A percentile compares a stretch with the other conserved stretches of the same genome.
Conservation (phyloP, 2,329 filamentous ascomycete genomes). For the Ceratocystiopsis sp. region DNA sequence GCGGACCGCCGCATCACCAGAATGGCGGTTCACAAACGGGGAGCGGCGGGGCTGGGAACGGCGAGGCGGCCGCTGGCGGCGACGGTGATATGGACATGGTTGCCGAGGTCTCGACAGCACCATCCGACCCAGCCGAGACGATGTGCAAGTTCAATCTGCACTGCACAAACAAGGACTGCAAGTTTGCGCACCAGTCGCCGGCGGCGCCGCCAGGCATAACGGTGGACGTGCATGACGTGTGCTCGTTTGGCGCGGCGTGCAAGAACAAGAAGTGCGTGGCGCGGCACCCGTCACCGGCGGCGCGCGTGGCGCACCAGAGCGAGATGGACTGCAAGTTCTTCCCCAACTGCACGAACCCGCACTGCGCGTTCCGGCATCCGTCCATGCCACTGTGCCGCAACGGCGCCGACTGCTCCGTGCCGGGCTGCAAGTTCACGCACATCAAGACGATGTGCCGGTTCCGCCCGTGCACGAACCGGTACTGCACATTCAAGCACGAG, state of each 20-base stretch:
- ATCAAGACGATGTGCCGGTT: slow-evolving; percentile 72
- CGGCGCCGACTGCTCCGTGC: slow-evolving; percentile 67
- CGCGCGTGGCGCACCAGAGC: slow-evolving; percentile 58
- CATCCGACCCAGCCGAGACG: slow-evolving; percentile 42
- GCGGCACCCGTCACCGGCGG: slow-evolving; percentile 80
- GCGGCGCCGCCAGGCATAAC: slow-evolving; percentile 62
- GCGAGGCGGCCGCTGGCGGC: slow-evolving; percentile 13
- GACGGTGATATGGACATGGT: slow-evolving; percentile 42
- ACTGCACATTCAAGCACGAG: slow-evolving; percentile 75
- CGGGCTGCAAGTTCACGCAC: slow-evolving; percentile 83
- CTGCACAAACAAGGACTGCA: slow-evolving; percentile 80
- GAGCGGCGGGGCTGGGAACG: slow-evolving; percentile 12
- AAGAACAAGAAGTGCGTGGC: slow-evolving; percentile 90
- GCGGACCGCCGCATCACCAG: slow-evolving; percentile 6
- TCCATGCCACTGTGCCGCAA: slow-evolving; percentile 78
- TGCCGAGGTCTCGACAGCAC: slow-evolving; percentile 16
- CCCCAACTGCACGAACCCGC: slow-evolving; percentile 75
- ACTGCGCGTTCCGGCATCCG: slow-evolving; percentile 81
- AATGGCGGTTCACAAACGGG: slow-evolving; percentile 10
- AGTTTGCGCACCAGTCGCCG: slow-evolving; percentile 87
- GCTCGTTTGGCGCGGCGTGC: slow-evolving; percentile 77
- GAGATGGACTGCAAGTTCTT: slow-evolving; percentile 84
- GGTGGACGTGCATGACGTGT: slow-evolving; percentile 65
- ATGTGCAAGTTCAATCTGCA: slow-evolving; percentile 80
- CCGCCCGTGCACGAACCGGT: slow-evolving; percentile 79